phyloP scores from a whole-genome alignment of 2,329 filamentous ascomycete species.

The Microcyclosporella mali region DNA sequence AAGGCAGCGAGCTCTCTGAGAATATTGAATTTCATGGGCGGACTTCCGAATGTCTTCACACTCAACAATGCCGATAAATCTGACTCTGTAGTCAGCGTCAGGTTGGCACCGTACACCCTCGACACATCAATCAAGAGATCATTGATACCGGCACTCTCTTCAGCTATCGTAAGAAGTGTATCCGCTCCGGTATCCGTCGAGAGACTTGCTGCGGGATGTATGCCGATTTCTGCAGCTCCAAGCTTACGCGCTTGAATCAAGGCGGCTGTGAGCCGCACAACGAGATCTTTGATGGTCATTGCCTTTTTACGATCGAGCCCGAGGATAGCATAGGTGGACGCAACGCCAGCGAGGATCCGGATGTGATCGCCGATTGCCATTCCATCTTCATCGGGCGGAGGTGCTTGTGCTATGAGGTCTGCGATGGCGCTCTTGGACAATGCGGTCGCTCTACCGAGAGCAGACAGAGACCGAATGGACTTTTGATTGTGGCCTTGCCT shows the following conservation, averaged over 20 bases:
- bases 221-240: constrained; percentile 90
- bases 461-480: constrained; percentile 1
- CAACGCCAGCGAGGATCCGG: constrained; percentile 76
- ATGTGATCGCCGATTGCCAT: constrained; percentile 43
- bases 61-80: constrained; percentile 7
- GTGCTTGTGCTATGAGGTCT: constrained; percentile 20
- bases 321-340: constrained; percentile 72
- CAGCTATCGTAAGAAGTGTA: constrained; percentile 13
- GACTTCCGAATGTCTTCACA: constrained; percentile 60
- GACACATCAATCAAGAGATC: constrained; percentile 23
- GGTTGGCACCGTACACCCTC: constrained; percentile 22
- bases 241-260: constrained; percentile 86
- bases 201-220: constrained; percentile 86
- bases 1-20: constrained; percentile 86
- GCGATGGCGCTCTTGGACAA: constrained; percentile 15
- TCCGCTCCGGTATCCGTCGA: constrained; percentile 56
- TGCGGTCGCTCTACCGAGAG: constrained; percentile 4
- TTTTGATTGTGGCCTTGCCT: background rate
- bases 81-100: constrained; percentile 7
- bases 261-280: constrained; percentile 74
- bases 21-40: constrained; percentile 76
- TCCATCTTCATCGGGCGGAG: constrained; percentile 20
- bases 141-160: constrained; percentile 22
- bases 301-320: constrained; percentile 85
- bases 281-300: constrained; percentile 77